Conservation (phyloP, 768 basidiomycete species). For the Phallus indusiatus region DNA sequence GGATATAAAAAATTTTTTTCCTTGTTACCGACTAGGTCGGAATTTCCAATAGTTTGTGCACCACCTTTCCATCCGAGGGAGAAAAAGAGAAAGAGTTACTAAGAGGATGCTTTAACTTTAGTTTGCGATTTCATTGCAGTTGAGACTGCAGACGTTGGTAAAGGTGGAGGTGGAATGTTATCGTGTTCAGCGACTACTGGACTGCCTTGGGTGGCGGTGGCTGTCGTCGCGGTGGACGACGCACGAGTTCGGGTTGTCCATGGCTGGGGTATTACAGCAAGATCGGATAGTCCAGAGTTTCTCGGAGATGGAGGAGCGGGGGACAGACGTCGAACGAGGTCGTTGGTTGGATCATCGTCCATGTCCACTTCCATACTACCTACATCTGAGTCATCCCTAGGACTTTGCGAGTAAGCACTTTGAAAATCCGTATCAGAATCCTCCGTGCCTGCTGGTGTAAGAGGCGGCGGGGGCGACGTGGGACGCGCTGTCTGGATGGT, state of each 20-base stretch:
- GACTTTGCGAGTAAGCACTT: conserved; percentile 74
- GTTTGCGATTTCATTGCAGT: background rate
- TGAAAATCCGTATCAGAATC: conserved; percentile 83
- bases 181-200: conserved; percentile 34
- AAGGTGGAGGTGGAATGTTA: conserved; percentile 16
- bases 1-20: background rate
- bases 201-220: conserved; percentile 28
- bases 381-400: conserved; percentile 33
- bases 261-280: background rate
- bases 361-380: conserved; percentile 15
- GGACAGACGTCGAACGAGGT: conserved; percentile 23
- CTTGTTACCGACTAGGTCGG: background rate
- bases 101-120: background rate
- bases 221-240: conserved; percentile 44
- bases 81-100: too few species aligned
- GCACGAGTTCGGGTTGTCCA: conserved; percentile 36
- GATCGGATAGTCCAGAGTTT: background rate
- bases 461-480: conserved; percentile 6
- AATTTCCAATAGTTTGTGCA: too few species aligned
- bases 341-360: conserved; percentile 17
- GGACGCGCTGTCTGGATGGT: background rate
- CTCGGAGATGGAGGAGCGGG: conserved; percentile 10
- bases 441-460: conserved; percentile 34
- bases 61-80: too few species aligned
- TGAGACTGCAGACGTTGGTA: background rate